These are phyloP conservation scores for Penicillium italicum DNA, from an alignment of 2,329 filamentous ascomycete species.

Conservation along the genomic window DNA sequence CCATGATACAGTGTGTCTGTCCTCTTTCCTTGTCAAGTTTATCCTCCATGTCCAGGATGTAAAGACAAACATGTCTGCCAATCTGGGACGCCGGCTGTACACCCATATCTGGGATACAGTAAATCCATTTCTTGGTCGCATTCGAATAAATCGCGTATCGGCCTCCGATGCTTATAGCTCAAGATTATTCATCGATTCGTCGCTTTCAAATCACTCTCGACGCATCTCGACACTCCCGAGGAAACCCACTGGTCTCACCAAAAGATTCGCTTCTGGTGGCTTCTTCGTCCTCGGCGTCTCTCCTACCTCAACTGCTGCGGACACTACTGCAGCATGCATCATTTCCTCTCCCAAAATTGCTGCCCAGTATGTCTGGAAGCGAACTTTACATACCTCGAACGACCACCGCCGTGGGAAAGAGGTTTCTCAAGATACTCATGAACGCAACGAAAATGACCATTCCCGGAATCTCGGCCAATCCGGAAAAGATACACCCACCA, in stretches of 20 bases:
- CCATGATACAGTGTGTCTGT: not conserved
- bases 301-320: conserved; percentile 33
- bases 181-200: conserved; percentile 15
- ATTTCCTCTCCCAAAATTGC: conserved; percentile 31
- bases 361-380: conserved; percentile 30
- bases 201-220: conserved; percentile 9
- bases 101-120: conserved; percentile 43
- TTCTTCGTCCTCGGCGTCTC: conserved; percentile 50
- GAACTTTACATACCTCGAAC: conserved; percentile 32
- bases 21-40: not conserved
- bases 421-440: conserved; percentile 13
- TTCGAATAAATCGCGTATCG: conserved; percentile 26
- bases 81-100: conserved; percentile 47
- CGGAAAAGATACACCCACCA: conserved; percentile 5
- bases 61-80: conserved; percentile 45
- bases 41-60: conserved; percentile 40
- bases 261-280: conserved; percentile 55
- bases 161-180: conserved; percentile 11
- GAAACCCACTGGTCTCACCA: conserved; percentile 43
- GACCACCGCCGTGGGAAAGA: conserved; percentile 17
- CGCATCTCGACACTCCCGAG: conserved; percentile 21
- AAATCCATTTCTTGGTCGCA: conserved; percentile 32
- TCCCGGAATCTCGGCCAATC: conserved; percentile 2
- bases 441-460: conserved; percentile 15
- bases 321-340: conserved; percentile 33